A percentile compares a stretch with the other conserved stretches of the same genome.
These are phyloP conservation scores for Hypoxylon sp. DNA, from an alignment of 2,329 filamentous ascomycete genomes.

Conservation along the genomic window DNA sequence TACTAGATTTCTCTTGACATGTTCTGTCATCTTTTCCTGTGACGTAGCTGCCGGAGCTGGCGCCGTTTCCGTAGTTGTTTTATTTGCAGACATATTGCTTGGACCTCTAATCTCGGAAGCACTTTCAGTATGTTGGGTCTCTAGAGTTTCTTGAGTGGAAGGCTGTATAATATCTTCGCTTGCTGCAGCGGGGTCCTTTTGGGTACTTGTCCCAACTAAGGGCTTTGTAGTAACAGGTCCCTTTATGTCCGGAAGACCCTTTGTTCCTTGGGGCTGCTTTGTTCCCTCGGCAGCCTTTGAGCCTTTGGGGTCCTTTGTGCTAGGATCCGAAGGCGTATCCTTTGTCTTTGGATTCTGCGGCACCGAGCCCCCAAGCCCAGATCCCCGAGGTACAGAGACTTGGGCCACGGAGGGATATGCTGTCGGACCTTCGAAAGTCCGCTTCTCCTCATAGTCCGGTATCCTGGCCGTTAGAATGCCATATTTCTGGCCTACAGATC, in stretches of 20 bases:
- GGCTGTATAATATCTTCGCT: neutral
- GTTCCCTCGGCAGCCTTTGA: neutral
- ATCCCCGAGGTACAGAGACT: too few species aligned
- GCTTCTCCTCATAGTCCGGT: slow-evolving; percentile 25
- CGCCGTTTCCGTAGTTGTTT: neutral
- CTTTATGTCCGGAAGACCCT: slow-evolving; percentile 8
- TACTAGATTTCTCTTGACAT: slow-evolving; percentile 11
- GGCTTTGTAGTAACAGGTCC: slow-evolving; percentile 21
- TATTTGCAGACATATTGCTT: slow-evolving; percentile 2
- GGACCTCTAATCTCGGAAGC: neutral
- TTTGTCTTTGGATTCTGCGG: slow-evolving; percentile 13
- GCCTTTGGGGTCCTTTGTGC: slow-evolving; percentile 14
- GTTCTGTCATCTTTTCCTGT: too few species aligned
- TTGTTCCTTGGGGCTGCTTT: slow-evolving; percentile 14
- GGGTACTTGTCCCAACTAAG: slow-evolving; percentile 16
- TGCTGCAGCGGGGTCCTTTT: slow-evolving; percentile 2
- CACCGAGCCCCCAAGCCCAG: too few species aligned
- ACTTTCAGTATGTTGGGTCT: too few species aligned
- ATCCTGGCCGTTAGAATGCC: slow-evolving; percentile 47
- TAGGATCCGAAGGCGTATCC: slow-evolving; percentile 24
- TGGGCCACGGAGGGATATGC: neutral
- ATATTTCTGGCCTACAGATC: slow-evolving; percentile 45
- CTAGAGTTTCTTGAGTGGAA: too few species aligned
- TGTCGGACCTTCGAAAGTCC: neutral
- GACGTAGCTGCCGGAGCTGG: neutral